Evolutionary conservation across 2,329 filamentous ascomycete genomes (phyloP), one percentile per base, ranked within the genome.

Genomic region (Penicillium oxalicum): DNA sequence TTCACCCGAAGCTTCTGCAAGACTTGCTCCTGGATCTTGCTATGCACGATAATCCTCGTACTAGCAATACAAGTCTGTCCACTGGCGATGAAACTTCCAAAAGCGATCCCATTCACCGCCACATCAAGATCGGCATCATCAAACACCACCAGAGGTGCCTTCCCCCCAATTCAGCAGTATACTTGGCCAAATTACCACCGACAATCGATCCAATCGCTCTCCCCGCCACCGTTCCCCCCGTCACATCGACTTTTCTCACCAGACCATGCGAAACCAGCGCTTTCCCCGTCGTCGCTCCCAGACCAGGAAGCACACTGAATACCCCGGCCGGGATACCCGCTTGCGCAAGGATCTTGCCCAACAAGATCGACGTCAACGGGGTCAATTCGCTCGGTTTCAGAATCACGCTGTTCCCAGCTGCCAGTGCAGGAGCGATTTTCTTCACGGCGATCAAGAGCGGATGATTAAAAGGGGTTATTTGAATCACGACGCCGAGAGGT

Each of bases 41-140:
- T 65, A 40, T 80, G 72, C 8, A 79, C 75, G 35, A 81, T 67
- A 27, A 80, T 70, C 24, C 78, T 69, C 12, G 76, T 80, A 4
- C 77, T 77, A 4, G 77, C 78, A 9, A 80, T 74, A 39, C 77
- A 80, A 0, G 77, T 80, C 57, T 80, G 77, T 0, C 78, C 78
- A 48, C 74, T 77, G 0, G 76, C 76, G 46, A 79, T 77, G 43
- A 77, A 79, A 24, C 68, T 68, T 5, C 69, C 70, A 50, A 73
- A 73, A 6, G 68, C 54, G 9, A 67, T 60, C 9, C 63, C 65
- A 37, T 64, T 58, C 1, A 68, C 58, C 1, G 64, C 58, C 12
- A 54, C 48, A 5, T 64, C 60, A 3, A 69, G 50, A 25, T 69
- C 62, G 5, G 67, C 55, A 34, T 65, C 61, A 2, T 61, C 55